Conservation (phyloP, 441 rosid genomes). For the Rhodomyrtus psidioides region DNA sequence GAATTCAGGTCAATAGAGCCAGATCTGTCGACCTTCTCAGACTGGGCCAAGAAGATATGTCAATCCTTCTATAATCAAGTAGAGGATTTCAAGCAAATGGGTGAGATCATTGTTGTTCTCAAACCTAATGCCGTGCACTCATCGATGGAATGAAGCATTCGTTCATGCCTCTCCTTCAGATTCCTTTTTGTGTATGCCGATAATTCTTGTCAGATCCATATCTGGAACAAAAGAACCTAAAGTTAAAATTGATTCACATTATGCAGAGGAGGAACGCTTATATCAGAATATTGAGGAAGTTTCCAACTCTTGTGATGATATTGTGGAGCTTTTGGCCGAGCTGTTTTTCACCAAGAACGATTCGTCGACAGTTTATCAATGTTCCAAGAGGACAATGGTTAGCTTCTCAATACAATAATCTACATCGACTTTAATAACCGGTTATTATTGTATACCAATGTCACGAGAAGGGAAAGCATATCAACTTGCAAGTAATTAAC, state of each 20-base stretch:
- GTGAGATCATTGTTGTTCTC: neutral
- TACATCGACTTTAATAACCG: neutral
- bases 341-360: too few relatives aligned
- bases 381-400: neutral
- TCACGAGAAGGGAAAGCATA: neutral
- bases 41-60: rapidly evolving
- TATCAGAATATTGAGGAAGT: neutral
- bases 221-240: neutral
- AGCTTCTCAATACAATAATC: neutral
- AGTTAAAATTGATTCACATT: neutral
- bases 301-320: neutral
- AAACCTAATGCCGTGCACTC: neutral
- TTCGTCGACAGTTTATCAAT: neutral
- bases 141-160: neutral
- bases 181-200: neutral
- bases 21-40: neutral
- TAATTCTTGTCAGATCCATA: neutral
- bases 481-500: neutral
- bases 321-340: rapidly evolving
- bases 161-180: neutral
- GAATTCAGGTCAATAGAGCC: neutral
- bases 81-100: neutral
- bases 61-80: neutral
- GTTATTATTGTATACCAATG: neutral
- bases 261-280: neutral